Percentiles rank a stretch among this genome's conserved stretches.
Evolutionary conservation across 2,329 filamentous ascomycete species (phyloP).

Genomic region (Phialocephala subalpina): DNA sequence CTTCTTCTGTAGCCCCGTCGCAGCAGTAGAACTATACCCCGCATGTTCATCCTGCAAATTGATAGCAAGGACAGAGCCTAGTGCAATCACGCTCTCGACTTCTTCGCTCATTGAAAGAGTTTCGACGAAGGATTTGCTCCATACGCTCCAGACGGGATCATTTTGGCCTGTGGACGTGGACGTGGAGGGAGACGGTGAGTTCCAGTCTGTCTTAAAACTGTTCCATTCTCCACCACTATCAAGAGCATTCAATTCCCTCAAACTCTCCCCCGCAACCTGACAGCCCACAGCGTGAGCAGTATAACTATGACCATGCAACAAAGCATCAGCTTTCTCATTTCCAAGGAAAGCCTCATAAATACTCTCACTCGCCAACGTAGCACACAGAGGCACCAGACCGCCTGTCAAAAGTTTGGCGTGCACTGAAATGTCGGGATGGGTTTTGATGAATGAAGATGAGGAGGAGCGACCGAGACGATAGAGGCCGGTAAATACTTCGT

Average conservation of each 20-base stretch:
- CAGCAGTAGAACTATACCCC: constrained; percentile 43
- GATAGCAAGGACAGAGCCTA: constrained; percentile 80
- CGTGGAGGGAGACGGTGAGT: too few relatives aligned
- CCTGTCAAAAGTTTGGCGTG: constrained; percentile 88
- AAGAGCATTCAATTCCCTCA: constrained; percentile 67
- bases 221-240: constrained; percentile 65
- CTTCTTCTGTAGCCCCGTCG: constrained; percentile 51
- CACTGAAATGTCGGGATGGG: constrained; percentile 77
- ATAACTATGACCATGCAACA: constrained; percentile 87
- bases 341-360: constrained; percentile 78
- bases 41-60: constrained; percentile 54
- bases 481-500: constrained; percentile 88
- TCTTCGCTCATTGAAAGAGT: constrained; percentile 61
- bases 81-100: constrained; percentile 73
- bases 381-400: constrained; percentile 78
- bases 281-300: constrained; percentile 86
- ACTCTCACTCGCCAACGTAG: constrained; percentile 76
- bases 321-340: constrained; percentile 77
- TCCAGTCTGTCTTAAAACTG: constrained; percentile 58
- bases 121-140: constrained; percentile 68
- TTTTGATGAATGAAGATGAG: constrained; percentile 72
- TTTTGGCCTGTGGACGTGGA: too few relatives aligned
- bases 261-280: constrained; percentile 74
- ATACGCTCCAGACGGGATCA: constrained; percentile 70
- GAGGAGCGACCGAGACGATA: constrained; percentile 81